phyloP scores from a whole-genome alignment of 2,329 filamentous ascomycete species.

The Cordyceps javanica region DNA sequence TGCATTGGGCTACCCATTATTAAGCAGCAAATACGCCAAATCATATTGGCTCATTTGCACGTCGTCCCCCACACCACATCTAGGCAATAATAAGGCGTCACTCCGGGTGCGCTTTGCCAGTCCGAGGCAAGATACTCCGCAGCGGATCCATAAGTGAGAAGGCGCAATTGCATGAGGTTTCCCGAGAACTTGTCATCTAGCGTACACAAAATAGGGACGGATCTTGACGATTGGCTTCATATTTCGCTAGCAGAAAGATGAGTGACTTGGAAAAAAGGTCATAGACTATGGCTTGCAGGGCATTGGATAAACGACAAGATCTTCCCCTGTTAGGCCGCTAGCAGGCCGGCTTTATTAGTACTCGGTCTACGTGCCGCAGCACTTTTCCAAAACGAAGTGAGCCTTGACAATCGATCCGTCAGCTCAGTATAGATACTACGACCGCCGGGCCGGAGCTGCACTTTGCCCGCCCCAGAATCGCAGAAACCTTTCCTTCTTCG shows the following conservation, averaged over 20 bases:
- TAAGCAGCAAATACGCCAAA: background rate
- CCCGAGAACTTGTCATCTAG: too few species aligned
- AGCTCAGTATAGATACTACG: background rate
- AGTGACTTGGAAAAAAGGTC: too few species aligned
- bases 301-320: too few species aligned
- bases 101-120: background rate
- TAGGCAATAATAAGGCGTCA: background rate
- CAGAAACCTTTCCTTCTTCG: conserved; percentile 22
- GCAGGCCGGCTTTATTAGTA: too few species aligned
- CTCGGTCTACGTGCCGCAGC: too few species aligned
- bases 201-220: too few species aligned
- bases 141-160: background rate
- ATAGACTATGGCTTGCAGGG: too few species aligned
- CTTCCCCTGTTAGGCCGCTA: too few species aligned
- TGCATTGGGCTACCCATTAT: background rate
- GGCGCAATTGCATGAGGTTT: background rate
- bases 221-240: too few species aligned
- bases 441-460: background rate
- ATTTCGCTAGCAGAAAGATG: too few species aligned
- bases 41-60: background rate
- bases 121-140: background rate
- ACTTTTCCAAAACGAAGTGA: background rate
- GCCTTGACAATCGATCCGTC: background rate
- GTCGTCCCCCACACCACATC: background rate
- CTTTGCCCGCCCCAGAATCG: conserved; percentile 20